These are phyloP conservation scores for Lignosus rhinocerotis DNA, from an alignment of 1,284 basidiomycete species.

Conservation along the genomic window DNA sequence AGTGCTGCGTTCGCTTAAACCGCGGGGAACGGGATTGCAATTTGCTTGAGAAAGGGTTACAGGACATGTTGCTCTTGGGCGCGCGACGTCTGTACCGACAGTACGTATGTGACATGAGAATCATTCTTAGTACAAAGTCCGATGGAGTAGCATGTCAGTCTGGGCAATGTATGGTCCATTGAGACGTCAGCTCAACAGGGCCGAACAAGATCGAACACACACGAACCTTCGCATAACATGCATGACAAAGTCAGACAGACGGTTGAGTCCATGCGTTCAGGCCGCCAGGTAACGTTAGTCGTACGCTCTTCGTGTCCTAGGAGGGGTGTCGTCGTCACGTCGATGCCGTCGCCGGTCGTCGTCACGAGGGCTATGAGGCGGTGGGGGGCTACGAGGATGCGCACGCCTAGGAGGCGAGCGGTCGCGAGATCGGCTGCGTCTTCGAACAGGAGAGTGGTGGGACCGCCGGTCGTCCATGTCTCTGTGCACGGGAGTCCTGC, in stretches of 20 bases:
- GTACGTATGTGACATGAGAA: background rate
- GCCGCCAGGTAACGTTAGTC: conserved; percentile 20
- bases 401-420: conserved; percentile 16
- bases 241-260: background rate
- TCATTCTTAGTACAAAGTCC: background rate
- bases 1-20: conserved; percentile 1
- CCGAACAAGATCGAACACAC: background rate
- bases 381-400: conserved; percentile 13
- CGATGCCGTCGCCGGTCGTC: conserved; percentile 20
- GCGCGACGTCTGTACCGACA: background rate
- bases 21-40: background rate
- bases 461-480: conserved; percentile 8
- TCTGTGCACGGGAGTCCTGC: conserved; percentile 19
- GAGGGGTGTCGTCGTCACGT: conserved; percentile 15
- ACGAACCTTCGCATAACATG: background rate
- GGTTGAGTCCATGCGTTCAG: background rate
- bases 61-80: background rate
- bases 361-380: conserved; percentile 12
- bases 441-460: conserved; percentile 18
- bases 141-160: background rate
- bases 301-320: conserved; percentile 20
- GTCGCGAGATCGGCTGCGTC: conserved; percentile 21
- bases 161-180: background rate
- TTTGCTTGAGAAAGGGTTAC: background rate
- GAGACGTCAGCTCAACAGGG: conserved; percentile 10